Conservation (phyloP, 2,329 filamentous ascomycete genomes). For the Talaromyces atroroseus region DNA sequence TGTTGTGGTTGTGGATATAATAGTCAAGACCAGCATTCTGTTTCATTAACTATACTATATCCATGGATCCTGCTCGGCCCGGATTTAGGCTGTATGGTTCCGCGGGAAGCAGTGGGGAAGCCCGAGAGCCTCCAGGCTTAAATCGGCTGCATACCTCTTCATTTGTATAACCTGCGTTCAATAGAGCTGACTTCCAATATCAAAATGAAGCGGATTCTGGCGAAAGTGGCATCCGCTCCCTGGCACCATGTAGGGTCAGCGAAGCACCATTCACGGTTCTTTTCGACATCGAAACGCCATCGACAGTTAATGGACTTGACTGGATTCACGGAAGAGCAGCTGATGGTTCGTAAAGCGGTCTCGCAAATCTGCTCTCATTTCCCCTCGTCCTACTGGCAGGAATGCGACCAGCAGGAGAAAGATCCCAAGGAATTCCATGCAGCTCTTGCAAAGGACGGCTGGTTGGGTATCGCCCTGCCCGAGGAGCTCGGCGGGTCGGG, state of each 20-base stretch:
- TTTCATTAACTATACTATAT: too few relatives aligned
- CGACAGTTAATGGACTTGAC: constrained; percentile 61
- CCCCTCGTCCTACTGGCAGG: constrained; percentile 66
- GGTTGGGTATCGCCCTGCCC: constrained; percentile 75
- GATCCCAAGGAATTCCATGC: constrained; percentile 73
- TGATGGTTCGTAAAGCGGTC: constrained; percentile 67
- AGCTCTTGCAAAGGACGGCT: constrained; percentile 67
- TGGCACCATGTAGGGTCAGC: neutral
- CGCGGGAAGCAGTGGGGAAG: neutral
- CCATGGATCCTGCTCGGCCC: too few relatives aligned
- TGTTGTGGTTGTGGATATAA: too few relatives aligned
- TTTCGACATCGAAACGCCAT: constrained; percentile 2
- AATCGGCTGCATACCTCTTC: neutral
- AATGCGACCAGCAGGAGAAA: constrained; percentile 62
- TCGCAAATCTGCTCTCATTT: constrained; percentile 64
- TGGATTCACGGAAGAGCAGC: constrained; percentile 66
- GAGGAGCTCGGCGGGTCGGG: constrained; percentile 69
- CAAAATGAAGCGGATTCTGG: constrained; percentile 2
- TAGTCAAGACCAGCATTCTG: too few relatives aligned
- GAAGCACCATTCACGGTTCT: neutral
- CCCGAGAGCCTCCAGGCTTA: neutral
- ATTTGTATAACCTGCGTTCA: too few relatives aligned
- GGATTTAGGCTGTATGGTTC: neutral
- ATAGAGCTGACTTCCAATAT: too few relatives aligned
- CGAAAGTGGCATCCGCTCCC: neutral